Evolutionary conservation across 345 rosid species (phyloP).

Genomic region (Anastatica hierochuntica): DNA sequence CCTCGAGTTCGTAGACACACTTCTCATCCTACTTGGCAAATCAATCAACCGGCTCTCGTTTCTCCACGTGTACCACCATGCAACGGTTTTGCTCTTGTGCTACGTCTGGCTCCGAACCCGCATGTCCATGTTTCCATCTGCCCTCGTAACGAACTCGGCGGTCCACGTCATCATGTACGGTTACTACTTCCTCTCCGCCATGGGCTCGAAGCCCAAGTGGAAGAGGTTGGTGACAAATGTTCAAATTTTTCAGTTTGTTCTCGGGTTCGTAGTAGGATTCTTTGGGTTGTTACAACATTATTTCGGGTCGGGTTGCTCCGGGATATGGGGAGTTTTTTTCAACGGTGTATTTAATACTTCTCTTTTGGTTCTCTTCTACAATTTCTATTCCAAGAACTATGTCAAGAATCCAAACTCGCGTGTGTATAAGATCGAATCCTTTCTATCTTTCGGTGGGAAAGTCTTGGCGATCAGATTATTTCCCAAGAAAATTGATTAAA

Average conservation of each 20-base stretch:
- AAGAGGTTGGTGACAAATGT: conserved; percentile 64
- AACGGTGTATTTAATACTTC: conserved; percentile 54
- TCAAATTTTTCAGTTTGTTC: conserved; percentile 67
- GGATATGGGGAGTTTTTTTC: conserved; percentile 59
- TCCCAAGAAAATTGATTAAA: no score
- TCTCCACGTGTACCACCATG: conserved; percentile 85
- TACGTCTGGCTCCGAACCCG: conserved; percentile 46
- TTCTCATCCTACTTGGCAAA: conserved; percentile 41
- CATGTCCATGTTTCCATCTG: conserved; percentile 56
- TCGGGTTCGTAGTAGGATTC: conserved; percentile 44
- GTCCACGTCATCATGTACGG: conserved; percentile 72
- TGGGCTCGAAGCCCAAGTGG: conserved; percentile 61
- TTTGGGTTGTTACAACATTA: conserved; percentile 43
- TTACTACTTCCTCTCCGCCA: conserved; percentile 49
- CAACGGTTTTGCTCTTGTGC: conserved; percentile 64
- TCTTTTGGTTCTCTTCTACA: conserved; percentile 50
- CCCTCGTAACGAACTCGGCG: conserved; percentile 38
- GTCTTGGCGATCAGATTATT: no score
- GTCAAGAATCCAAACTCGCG: no score
- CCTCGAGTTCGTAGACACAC: conserved; percentile 50
- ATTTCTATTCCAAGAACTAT: conserved; percentile 53
- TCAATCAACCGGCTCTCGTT: conserved; percentile 57
- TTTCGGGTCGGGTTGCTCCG: conserved; percentile 48
- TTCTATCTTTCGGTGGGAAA: no score
- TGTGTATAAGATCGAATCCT: no score